Percentiles rank a stretch among this genome's conserved stretches.
phyloP scores from a whole-genome alignment of 208 protist species.

The Blastocrithidia nonstop region DNA sequence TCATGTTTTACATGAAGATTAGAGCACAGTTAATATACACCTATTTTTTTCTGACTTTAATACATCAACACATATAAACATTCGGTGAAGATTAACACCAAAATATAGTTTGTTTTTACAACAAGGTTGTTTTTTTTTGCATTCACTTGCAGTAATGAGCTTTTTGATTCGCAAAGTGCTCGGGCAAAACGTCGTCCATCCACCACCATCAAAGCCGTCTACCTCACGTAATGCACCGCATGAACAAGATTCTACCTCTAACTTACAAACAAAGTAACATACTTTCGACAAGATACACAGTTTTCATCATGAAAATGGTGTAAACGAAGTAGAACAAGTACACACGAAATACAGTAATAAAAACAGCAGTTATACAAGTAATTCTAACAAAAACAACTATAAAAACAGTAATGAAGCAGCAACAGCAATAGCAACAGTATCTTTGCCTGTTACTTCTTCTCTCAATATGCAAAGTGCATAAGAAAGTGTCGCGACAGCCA shows the following conservation, averaged over 20 bases:
- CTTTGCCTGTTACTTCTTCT: neutral
- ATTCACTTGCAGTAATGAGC: conserved; percentile 37
- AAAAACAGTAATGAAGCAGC: neutral
- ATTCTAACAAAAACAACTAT: neutral
- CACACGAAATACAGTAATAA: conserved; percentile 1
- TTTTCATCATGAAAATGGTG: neutral
- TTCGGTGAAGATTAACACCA: neutral
- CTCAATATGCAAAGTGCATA: too few species aligned
- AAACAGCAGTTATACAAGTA: neutral
- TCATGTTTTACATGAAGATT: too few species aligned
- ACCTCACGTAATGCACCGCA: neutral
- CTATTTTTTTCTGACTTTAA: too few species aligned
- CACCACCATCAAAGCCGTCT: conserved; percentile 1
- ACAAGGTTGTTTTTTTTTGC: neutral
- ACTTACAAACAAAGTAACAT: neutral
- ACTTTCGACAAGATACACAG: too few species aligned
- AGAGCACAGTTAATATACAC: too few species aligned
- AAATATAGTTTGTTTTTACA: conserved; percentile 1
- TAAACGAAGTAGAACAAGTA: neutral
- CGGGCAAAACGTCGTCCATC: conserved; percentile 66
- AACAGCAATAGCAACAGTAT: neutral
- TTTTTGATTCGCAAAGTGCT: conserved; percentile 56
- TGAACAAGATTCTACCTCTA: too few species aligned
- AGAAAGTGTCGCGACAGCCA: neutral
- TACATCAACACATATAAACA: conserved; percentile 1